phyloP scores from a whole-genome alignment of 169 alveolate species.

The Miamiensis avidus region DNA sequence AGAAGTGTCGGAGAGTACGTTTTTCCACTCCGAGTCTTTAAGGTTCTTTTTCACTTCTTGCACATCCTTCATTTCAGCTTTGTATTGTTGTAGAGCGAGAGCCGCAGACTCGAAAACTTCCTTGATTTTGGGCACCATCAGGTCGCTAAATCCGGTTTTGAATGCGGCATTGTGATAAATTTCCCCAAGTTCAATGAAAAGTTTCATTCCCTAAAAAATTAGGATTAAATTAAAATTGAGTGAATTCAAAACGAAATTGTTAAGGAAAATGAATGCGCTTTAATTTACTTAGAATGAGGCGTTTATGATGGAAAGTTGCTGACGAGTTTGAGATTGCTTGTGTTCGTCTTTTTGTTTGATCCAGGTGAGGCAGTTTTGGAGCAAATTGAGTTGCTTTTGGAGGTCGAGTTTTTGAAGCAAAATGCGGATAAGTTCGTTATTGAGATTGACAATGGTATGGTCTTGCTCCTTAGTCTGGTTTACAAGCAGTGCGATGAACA shows the following conservation, averaged over 20 bases:
- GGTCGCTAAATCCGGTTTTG: neutral
- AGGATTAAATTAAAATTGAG: too few species aligned
- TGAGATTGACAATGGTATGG: too few species aligned
- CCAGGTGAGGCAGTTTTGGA: neutral
- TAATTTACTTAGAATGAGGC: too few species aligned
- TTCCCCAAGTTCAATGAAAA: neutral
- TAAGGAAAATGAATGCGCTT: too few species aligned
- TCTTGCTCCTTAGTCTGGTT: conserved; percentile 7
- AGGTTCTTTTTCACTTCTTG: neutral
- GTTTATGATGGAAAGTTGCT: too few species aligned
- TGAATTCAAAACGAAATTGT: neutral
- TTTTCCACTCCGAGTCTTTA: neutral
- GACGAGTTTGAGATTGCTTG: too few species aligned
- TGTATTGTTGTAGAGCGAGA: neutral
- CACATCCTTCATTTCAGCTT: neutral
- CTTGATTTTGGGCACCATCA: neutral
- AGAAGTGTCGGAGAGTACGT: neutral
- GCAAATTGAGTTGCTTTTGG: neutral
- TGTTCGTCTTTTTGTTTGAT: neutral
- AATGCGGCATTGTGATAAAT: neutral
- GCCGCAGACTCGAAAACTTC: neutral
- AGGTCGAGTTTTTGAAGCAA: neutral
- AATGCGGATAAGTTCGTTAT: neutral
- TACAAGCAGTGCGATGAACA: neutral
- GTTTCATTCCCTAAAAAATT: neutral